Percentiles rank a stretch among this genome's conserved stretches.
These are phyloP conservation scores for Scutellaria galericulata DNA, from an alignment of 257 asterid species.

Conservation along the genomic window DNA sequence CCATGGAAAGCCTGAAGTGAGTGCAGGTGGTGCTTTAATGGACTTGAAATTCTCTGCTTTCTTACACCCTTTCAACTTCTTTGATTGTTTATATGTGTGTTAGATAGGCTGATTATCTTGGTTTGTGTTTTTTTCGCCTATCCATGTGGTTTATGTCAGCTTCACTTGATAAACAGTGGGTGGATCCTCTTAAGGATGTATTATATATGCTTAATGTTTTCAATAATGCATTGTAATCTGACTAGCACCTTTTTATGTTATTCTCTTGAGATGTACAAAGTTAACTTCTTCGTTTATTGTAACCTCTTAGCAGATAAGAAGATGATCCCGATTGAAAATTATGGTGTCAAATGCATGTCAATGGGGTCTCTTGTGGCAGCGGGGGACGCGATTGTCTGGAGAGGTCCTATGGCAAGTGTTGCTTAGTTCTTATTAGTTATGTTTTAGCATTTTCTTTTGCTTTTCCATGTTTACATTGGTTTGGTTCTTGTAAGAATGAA, in stretches of 20 bases:
- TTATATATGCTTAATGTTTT: constrained; percentile 2
- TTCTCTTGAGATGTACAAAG: background rate
- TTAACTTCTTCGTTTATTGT: background rate
- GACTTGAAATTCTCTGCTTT: constrained; percentile 16
- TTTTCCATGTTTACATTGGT: background rate
- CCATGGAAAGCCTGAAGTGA: constrained; percentile 87
- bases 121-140: constrained; percentile 5
- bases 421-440: background rate
- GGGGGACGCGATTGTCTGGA: constrained; percentile 95
- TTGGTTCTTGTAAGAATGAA: background rate
- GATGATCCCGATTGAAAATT: constrained; percentile 90
- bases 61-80: background rate
- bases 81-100: background rate
- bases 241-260: background rate
- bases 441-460: background rate
- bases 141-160: background rate
- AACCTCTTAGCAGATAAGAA: constrained; percentile 58
- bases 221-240: background rate
- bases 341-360: constrained; percentile 90
- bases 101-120: constrained; percentile 6
- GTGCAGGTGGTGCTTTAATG: constrained; percentile 58
- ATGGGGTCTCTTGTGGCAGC: constrained; percentile 96
- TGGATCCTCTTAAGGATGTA: background rate
- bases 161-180: background rate
- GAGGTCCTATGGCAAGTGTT: constrained; percentile 91